Conservation (phyloP, 345 rosid species). For the Angophora floribunda region DNA sequence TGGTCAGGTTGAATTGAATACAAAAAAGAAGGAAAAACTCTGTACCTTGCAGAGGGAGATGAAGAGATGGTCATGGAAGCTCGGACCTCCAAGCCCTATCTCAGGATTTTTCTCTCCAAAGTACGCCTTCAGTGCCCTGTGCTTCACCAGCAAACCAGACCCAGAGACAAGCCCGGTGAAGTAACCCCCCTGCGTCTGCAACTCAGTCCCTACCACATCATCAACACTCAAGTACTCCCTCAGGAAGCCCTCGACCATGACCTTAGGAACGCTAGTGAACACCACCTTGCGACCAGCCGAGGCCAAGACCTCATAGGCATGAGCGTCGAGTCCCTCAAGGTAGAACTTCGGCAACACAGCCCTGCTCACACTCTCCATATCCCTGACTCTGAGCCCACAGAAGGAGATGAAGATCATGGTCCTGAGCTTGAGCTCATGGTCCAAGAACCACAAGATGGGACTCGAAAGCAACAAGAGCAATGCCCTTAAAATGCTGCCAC, state of each 20-base stretch:
- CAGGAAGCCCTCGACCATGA: slow-evolving; percentile 71
- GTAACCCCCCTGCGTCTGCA: slow-evolving; percentile 28
- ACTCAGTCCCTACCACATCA: slow-evolving; percentile 65
- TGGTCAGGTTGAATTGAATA: neutral
- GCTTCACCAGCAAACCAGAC: slow-evolving; percentile 57
- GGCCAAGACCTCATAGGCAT: slow-evolving; percentile 41
- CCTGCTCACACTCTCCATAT: slow-evolving; percentile 49
- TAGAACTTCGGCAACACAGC: slow-evolving; percentile 93
- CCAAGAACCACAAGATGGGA: slow-evolving; percentile 50
- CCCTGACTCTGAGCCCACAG: slow-evolving; percentile 52
- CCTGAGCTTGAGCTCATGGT: slow-evolving; percentile 35
- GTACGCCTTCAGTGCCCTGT: slow-evolving; percentile 47
- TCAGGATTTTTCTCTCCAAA: slow-evolving; percentile 47
- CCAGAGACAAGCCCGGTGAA: slow-evolving; percentile 63
- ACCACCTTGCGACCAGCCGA: slow-evolving; percentile 33
- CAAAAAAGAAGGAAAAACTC: neutral
- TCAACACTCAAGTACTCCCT: slow-evolving; percentile 55
- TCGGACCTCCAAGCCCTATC: slow-evolving; percentile 56
- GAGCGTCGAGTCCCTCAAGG: slow-evolving; percentile 63
- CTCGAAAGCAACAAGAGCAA: slow-evolving; percentile 40
- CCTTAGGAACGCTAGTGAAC: slow-evolving; percentile 69
- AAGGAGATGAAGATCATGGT: slow-evolving; percentile 66
- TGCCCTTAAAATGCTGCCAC: slow-evolving; percentile 73
- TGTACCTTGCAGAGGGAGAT: slow-evolving; percentile 69
- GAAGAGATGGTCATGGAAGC: slow-evolving; percentile 47